Conservation (phyloP, 139 green algal species). For the Haematococcus lacustris region DNA sequence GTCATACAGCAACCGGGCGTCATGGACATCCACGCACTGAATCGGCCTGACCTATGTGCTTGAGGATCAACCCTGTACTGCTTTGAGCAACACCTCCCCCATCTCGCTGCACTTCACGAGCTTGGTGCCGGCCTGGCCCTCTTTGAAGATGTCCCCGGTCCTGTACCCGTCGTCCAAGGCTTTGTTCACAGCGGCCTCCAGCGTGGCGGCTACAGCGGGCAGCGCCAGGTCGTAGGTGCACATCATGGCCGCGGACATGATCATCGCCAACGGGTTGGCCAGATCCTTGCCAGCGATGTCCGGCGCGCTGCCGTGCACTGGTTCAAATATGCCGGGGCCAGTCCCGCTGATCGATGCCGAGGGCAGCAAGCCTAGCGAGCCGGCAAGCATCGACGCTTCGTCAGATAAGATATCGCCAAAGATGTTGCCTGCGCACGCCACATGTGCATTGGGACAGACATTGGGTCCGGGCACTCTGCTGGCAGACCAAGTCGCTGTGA, state of each 20-base stretch:
- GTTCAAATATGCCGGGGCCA: conserved; percentile 94
- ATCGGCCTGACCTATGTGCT: too few species aligned
- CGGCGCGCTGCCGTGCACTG: conserved; percentile 93
- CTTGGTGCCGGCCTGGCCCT: conserved; percentile 33
- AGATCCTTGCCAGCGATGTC: conserved; percentile 94
- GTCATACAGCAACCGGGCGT: too few species aligned
- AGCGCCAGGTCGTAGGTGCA: conserved; percentile 95
- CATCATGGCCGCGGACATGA: conserved; percentile 96
- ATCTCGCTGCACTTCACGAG: conserved; percentile 78
- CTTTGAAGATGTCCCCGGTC: conserved; percentile 87
- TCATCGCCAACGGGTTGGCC: conserved; percentile 88
- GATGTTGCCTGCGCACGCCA: conserved; percentile 90
- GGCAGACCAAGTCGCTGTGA: not conserved
- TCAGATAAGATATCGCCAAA: conserved; percentile 99
- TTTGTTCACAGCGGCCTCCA: conserved; percentile 79
- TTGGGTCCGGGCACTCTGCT: too few species aligned
- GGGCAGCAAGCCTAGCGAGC: conserved; percentile 94
- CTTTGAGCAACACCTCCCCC: conserved; percentile 60
- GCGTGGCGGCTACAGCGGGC: conserved; percentile 66
- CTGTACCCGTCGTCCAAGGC: conserved; percentile 80
- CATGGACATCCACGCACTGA: too few species aligned
- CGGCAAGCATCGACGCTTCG: conserved; percentile 95
- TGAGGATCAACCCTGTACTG: too few species aligned
- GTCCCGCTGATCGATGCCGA: conserved; percentile 83
- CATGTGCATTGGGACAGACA: not conserved